These are phyloP conservation scores for Vanrija pseudolonga DNA, from an alignment of 1,284 basidiomycete genomes.

Conservation along the genomic window DNA sequence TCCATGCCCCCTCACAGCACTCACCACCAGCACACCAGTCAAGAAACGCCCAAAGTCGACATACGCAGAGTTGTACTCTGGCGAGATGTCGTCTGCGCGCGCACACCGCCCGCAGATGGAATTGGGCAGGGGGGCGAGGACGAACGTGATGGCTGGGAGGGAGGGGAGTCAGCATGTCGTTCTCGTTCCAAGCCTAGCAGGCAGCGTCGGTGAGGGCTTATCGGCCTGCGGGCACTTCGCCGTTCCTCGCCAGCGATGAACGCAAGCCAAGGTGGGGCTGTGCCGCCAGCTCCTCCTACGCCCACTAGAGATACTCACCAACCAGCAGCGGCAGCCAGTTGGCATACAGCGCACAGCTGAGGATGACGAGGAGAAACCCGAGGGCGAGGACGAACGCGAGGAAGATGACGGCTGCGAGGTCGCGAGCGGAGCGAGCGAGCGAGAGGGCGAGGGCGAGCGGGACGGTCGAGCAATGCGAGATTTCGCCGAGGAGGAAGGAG, in stretches of 20 bases:
- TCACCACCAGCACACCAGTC: constrained; percentile 79
- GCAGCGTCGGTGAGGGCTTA: too few species aligned
- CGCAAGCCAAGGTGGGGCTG: too few species aligned
- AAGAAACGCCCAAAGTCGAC: constrained; percentile 95
- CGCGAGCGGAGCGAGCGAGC: too few species aligned
- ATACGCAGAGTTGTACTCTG: constrained; percentile 58
- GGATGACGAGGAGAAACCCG: constrained; percentile 95
- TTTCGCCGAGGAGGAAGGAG: not conserved
- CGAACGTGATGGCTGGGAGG: constrained; percentile 81
- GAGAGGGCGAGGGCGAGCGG: too few species aligned
- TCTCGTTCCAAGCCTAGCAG: too few species aligned
- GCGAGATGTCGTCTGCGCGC: constrained; percentile 55
- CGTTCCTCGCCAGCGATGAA: not conserved
- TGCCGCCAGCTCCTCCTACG: not conserved
- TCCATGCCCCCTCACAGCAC: constrained; percentile 11
- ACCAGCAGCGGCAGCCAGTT: constrained; percentile 98
- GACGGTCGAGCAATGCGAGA: not conserved
- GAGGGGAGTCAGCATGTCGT: too few species aligned
- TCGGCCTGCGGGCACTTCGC: not conserved
- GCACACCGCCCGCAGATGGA: constrained; percentile 60
- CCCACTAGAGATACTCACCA: constrained; percentile 59
- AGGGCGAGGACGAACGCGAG: constrained; percentile 94
- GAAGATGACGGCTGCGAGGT: constrained; percentile 72
- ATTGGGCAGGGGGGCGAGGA: constrained; percentile 93
- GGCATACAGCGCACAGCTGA: constrained; percentile 90